These are phyloP conservation scores for Fragilariopsis cylindrus DNA, from an alignment of 108 stramenopile species.

Conservation along the genomic window DNA sequence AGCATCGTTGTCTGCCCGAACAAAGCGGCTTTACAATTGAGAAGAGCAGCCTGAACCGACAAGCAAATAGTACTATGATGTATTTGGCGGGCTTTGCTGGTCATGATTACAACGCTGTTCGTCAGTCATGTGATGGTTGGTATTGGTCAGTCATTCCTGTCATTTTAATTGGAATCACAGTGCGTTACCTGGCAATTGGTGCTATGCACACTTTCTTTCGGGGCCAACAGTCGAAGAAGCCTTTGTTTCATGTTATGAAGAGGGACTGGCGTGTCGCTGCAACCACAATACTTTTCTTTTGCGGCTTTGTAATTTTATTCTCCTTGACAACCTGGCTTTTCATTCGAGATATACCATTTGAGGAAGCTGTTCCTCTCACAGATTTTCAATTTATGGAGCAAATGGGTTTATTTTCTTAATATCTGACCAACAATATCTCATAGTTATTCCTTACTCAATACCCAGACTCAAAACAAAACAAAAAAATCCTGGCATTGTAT, in stretches of 20 bases:
- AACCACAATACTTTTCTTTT: background rate
- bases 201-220: slow-evolving; percentile 31
- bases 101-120: slow-evolving; percentile 31
- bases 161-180: slow-evolving; percentile 38
- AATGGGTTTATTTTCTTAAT: too few relatives aligned
- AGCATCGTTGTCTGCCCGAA: slow-evolving; percentile 32
- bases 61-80: slow-evolving; percentile 12
- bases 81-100: slow-evolving; percentile 18
- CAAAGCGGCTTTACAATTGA: slow-evolving; percentile 50
- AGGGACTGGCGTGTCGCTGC: background rate
- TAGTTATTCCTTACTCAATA: too few relatives aligned
- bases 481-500: too few relatives aligned
- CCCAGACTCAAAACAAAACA: too few relatives aligned
- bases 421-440: too few relatives aligned
- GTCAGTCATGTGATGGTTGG: slow-evolving; percentile 34
- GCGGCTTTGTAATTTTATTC: background rate
- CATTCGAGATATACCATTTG: slow-evolving; percentile 13
- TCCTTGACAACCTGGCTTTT: slow-evolving; percentile 5
- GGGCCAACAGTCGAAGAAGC: slow-evolving; percentile 38
- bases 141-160: slow-evolving; percentile 41
- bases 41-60: slow-evolving; percentile 1
- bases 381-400: too few relatives aligned
- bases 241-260: slow-evolving; percentile 15
- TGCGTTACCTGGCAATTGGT: slow-evolving; percentile 32
- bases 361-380: background rate